Conservation (phyloP, 352 stramenopile genomes). For the Pythium grandisporangium region DNA sequence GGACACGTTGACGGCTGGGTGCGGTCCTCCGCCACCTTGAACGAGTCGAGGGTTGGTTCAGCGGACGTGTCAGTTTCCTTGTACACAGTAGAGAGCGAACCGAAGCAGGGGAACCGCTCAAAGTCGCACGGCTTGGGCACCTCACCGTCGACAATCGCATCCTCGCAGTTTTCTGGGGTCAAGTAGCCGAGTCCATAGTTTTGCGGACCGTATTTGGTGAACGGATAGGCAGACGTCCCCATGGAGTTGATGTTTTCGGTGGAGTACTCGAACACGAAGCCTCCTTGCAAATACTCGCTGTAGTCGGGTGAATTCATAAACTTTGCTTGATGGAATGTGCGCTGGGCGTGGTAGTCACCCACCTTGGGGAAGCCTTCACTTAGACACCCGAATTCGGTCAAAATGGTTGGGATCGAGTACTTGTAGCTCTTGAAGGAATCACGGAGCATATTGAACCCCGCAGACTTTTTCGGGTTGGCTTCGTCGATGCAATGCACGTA, state of each 20-base stretch:
- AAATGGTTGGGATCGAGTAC: slow-evolving; percentile 35
- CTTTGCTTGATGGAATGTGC: slow-evolving; percentile 59
- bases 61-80: slow-evolving; percentile 8
- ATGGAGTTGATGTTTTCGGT: slow-evolving; percentile 71
- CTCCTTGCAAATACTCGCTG: slow-evolving; percentile 50
- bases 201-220: slow-evolving; percentile 43
- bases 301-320: slow-evolving; percentile 45
- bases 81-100: slow-evolving; percentile 38
- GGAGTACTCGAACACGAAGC: slow-evolving; percentile 73
- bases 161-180: slow-evolving; percentile 48
- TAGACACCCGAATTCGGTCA: slow-evolving; percentile 62
- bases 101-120: slow-evolving; percentile 54
- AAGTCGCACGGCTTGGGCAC: too few species aligned
- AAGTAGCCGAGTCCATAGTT: slow-evolving; percentile 82
- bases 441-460: slow-evolving; percentile 50
- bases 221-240: slow-evolving; percentile 44
- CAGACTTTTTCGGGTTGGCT: slow-evolving; percentile 22
- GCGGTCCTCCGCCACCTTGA: slow-evolving; percentile 10
- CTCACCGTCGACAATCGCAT: slow-evolving; percentile 17
- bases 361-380: slow-evolving; percentile 31
- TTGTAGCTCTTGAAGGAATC: slow-evolving; percentile 54
- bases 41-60: slow-evolving; percentile 22
- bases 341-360: slow-evolving; percentile 59
- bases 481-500: slow-evolving; percentile 72
- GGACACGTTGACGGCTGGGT: slow-evolving; percentile 9